Base-by-base conservation (phyloP, 768 basidiomycete genomes). In the Suillus luteus region DNA sequence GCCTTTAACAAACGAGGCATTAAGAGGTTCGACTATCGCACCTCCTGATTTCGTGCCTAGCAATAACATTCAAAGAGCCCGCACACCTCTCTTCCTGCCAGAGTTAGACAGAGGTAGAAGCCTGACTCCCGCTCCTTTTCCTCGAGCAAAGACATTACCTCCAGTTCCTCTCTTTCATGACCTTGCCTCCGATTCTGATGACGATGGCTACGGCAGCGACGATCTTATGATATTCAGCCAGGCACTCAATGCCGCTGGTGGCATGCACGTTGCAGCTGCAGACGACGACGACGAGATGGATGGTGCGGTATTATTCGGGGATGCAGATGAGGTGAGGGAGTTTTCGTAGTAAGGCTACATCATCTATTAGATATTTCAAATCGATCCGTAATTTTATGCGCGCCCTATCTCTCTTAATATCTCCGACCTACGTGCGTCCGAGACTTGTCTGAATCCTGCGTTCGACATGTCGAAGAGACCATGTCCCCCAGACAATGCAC, bases 401-500 rank as follows among this genome's bases (percentile, higher is more conserved):
- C 90, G 82, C 15, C 93, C 93, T 63, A 95, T 87, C 72, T 94
- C 93, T 66, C 80, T 81, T 62, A 95, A 74, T 64, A 95, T 93
- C 69, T 93, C 92, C 59, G 83, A 57, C 73, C 82, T 86, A 64
- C 92, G 82, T 38, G 78, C 68, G 58, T 85, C 81, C 24, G 83
- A 81, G 2, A 94, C 92, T 63, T 80, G 75, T 69, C 81, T 84
- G 77, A 94, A 95, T 17, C 92, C 93, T n/a, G 86, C 90, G 55
- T 83, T 84, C 37, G 78, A 77, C 87, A 91, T 90, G 70, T 95
- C 92, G 68, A 95, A 94, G 19, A 80, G 71, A 14, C 92, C 93
- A 71, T 92, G 86, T 4, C 93, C 93, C 55, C 91, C 93, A 1
- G 91, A 90, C 43, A 95, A 74, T 1, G 93, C 89, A 19, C 93